Evolutionary conservation across 1,284 basidiomycete genomes (phyloP), one percentile per base, ranked within the genome.

Genomic region (Sutorius eximius): DNA sequence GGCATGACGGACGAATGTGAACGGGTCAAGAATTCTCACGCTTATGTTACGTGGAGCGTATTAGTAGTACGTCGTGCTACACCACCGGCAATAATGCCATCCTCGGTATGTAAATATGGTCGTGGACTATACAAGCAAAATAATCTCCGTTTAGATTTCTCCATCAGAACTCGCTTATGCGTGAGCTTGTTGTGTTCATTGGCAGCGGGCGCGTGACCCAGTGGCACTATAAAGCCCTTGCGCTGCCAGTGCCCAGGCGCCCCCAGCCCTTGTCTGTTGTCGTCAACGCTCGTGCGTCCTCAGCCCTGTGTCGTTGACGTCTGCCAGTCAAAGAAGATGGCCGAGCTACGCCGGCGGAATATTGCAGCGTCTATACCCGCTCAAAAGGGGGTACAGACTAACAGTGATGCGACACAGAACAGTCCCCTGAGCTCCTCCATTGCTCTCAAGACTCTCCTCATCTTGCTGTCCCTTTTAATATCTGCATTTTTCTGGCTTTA

Each of bases 1-100:
- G 68, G 71, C 68, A 69, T 69, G 59, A 52, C 45, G 49, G 42
- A 41, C 22, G n/a, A n/a, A n/a, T n/a, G n/a, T n/a, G n/a, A n/a
- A n/a, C n/a, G n/a, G n/a, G n/a, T n/a, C n/a, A n/a, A n/a, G n/a
- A 15, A 33, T 50, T 49, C 48, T 33, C 48, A 49, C 48, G 27
- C 13, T 47, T 7, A 29, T 48, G 9, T 27, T 27, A 27, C 24
- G 24, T 27, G 24, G 24, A 27, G 4, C 24, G 24, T 27, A 27
- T 27, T 27, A 27, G 6, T 27, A 27, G 5, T 24, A 24, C 24
- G 5, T 27, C 24, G 24, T 27, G 24, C 24, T 27, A 27, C 5
- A 6, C 24, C 24, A 27, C 24, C 24, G 24, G 24, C 24, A 27
- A 27, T 27, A 3, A 27, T 4, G 24, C 24, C 6, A 27, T 27